Percentiles rank a stretch among this genome's conserved stretches.
Conservation (phyloP, 495 filamentous ascomycete genomes). For the Penicillium daleae region DNA sequence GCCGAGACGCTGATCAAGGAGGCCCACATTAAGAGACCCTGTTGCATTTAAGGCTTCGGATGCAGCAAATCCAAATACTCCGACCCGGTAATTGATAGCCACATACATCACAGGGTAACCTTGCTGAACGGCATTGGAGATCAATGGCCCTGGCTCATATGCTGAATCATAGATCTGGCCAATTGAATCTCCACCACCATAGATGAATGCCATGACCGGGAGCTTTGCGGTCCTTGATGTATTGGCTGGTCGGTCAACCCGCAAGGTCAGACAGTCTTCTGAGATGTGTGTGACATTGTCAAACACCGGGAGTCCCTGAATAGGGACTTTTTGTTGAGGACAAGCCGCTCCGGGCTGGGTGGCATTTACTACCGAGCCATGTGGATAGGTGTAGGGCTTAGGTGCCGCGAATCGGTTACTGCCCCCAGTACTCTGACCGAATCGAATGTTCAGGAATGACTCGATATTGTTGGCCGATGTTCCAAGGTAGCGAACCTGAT, state of each 20-base stretch:
- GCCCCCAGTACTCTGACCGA: constrained; percentile 15
- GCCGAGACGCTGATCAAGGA: constrained; percentile 20
- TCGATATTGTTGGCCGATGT: constrained; percentile 12
- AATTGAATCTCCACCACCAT: constrained; percentile 20
- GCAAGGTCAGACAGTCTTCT: constrained; percentile 21
- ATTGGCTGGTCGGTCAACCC: constrained; percentile 17
- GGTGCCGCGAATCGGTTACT: constrained; percentile 21
- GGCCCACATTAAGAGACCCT: constrained; percentile 16
- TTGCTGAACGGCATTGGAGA: constrained; percentile 11
- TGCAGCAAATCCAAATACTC: constrained; percentile 23
- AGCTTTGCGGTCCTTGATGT: constrained; percentile 12
- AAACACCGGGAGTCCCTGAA: constrained; percentile 14
- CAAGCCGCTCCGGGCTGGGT: constrained; percentile 20
- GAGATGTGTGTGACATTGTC: constrained; percentile 21
- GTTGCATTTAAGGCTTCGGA: constrained; percentile 13
- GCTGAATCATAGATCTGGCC: constrained; percentile 22
- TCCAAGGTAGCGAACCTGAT: constrained; percentile 11
- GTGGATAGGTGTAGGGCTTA: constrained; percentile 15
- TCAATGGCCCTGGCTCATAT: constrained; percentile 16
- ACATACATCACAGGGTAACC: constrained; percentile 20
- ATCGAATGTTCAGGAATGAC: constrained; percentile 23
- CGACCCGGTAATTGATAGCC: constrained; percentile 23
- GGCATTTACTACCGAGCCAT: constrained; percentile 20
- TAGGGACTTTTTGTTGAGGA: constrained; percentile 20
- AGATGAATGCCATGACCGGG: constrained; percentile 24